Conservation (phyloP, 306 rosid genomes). For the Clitoria ternatea region DNA sequence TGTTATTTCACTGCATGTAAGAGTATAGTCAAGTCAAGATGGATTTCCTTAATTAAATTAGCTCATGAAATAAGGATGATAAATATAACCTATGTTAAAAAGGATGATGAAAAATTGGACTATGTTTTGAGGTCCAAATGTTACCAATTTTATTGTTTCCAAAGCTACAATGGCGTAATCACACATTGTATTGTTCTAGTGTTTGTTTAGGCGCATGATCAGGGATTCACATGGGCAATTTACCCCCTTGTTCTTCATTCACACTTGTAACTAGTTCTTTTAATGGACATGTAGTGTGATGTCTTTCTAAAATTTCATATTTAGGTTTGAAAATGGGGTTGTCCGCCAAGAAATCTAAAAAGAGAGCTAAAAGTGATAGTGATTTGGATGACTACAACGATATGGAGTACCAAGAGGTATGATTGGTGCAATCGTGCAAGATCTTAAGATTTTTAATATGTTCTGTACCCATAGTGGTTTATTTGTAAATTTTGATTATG, state of each 20-base stretch:
- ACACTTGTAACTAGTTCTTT: background rate
- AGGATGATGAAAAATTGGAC: too few relatives aligned
- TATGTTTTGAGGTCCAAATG: too few relatives aligned
- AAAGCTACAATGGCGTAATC: too few relatives aligned
- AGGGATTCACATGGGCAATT: background rate
- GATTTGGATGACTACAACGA: conserved; percentile 35
- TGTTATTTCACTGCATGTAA: too few relatives aligned
- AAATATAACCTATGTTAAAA: too few relatives aligned
- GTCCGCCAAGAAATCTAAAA: conserved; percentile 39
- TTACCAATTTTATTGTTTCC: too few relatives aligned
- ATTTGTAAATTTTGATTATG: conserved; percentile 10
- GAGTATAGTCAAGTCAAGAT: too few relatives aligned
- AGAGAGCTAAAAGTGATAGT: conserved; percentile 22
- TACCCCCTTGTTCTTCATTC: background rate
- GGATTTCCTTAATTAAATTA: too few relatives aligned
- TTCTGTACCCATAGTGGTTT: background rate
- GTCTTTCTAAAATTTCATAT: background rate
- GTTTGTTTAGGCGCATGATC: background rate
- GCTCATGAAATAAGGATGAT: too few relatives aligned
- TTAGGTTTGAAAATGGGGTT: conserved; percentile 34
- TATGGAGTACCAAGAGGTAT: conserved; percentile 34
- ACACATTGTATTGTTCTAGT: background rate
- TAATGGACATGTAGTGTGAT: background rate
- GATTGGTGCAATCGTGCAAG: conserved; percentile 14
- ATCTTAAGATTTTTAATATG: background rate